Evolutionary conservation across 768 basidiomycete genomes (phyloP), one percentile per base, ranked within the genome.

Genomic region (Phylloporus scabripes): DNA sequence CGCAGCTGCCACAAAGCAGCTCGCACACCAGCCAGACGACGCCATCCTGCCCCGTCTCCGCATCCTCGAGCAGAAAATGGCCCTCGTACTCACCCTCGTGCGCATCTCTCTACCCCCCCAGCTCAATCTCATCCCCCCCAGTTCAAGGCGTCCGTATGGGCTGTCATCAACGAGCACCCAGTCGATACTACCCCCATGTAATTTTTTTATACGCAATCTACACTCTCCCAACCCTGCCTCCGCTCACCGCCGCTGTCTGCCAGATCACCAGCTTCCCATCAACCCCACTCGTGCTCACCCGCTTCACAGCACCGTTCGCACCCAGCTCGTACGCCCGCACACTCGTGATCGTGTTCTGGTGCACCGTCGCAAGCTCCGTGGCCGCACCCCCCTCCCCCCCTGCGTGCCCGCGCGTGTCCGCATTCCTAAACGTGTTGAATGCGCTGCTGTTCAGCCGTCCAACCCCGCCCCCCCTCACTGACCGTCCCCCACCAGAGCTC

Each of bases 141-240:
- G 91, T 97, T 93, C 80, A 94, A 96, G 70, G 92, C 87, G 0
- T 95, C 94, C 10, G 92, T 95, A 1, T 95, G 92, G 92, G 90
- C 86, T 12, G 86, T 94, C 46, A 85, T 96, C 64, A 89, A 86
- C 63, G 85, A 90, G 58, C 85, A 87, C 28, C 61, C 52, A 20
- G 45, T 55, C 17, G 58, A 64, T 52, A 51, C 46, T 24, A 54
- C 51, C n/a, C 2, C 55, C 42, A 43, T 57, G 49, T 60, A 60
- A 48, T 37, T 15, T n/a, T n/a, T n/a, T 18, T 8, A 17, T 15
- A 5, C 17, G 1, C 6, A 31, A 71, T 47, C 63, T 58, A 80
- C 52, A 55, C 62, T 46, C 73, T 72, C 64, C 72, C 73, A 32
- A 9, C 1, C 5, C 26, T 59, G 1, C 60, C 60, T 2, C 20